Base-by-base conservation (phyloP, 2,329 filamentous ascomycete species). In the Bimuria novae-zelandiae region DNA sequence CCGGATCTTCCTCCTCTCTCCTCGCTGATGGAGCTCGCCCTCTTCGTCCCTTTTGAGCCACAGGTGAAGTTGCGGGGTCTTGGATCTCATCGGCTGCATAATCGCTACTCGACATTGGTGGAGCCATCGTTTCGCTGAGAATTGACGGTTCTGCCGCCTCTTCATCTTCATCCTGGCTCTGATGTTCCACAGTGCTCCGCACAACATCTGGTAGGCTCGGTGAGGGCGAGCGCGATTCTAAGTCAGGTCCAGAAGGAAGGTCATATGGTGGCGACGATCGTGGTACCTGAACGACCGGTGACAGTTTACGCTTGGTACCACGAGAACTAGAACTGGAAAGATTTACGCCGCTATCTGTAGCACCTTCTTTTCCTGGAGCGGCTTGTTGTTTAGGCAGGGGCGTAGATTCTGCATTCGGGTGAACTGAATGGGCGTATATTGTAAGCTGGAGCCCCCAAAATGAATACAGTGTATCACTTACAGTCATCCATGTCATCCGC, bases 321-420 rank as follows among this genome's bases (percentile, higher is more conserved):
- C 70, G 68, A 3, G 72, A 70, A 17, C 63, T 60, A 19, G 67
- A 67, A 54, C 66, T 72, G 22, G 65, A 69, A 23, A 69, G 49
- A 35, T 67, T 65, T 2, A 66, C 57, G 40, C 63, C 68, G 41
- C 63, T 69, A 49, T 65, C 60, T 37, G 68, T 65, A 22, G 58
- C 51, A 12, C 51, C 51, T 33, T 61, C 62, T n/a, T 63, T 60
- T 21, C 60, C 62, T 7, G 56, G 52, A 12, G 35, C 37, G 77
- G 71, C 57, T 19, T 64, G 68, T 16, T 61, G 58, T 17, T 80
- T 72, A 52, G 84, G 82, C 22, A 88, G 64, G 3, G 87, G 87
- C 6, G 88, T 90, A 14, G 86, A 87, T 73, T 89, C 86, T 23
- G 84, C 85, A 51, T 89, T 85, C 0, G 81, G 87, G 46, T 77